Evolutionary conservation across 169 alveolate genomes (phyloP), one percentile per base, ranked within the genome.

Genomic region (Cryptosporidium meleagridis): DNA sequence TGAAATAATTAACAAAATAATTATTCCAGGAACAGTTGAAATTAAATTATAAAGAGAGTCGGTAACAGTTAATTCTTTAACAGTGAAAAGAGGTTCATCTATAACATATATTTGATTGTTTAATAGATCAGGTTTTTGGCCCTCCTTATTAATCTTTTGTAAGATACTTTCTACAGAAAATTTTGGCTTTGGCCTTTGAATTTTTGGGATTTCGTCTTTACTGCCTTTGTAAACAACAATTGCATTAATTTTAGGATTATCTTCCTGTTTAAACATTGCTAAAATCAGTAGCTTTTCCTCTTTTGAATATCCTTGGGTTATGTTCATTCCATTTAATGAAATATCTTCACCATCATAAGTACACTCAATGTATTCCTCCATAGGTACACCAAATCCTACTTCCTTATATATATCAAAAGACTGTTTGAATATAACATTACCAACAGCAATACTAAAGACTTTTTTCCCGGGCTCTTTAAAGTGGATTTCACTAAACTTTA

Each of bases 311-410:
- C 89, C 89, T 16, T 80, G 73, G 7, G 89, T 80, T 3, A 80
- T 29, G 31, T 58, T 70, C 39, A 37, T 48, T 21, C 75, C 89
- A 80, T 80, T 33, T 9, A 80, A 3, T 12, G 75, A 26, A 39
- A 80, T 65, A 6, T 80, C n/a, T 12, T 65, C 67, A 26, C 75
- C 75, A 33, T 80, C 89, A 45, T 4, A 70, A 23, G 4, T 41
- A 44, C 89, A 80, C 70, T 80, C 89, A 26, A 80, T 62, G 70
- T 80, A 80, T 26, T 62, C 89, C 45, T 80, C 89, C 65, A 80
- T 37, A 12, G 89, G 89, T 16, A 65, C 68, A 9, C 75, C 89
- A 67, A 61, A 80, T 65, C 89, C 89, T 23, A 59, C 89, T 65
- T 62, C 75, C 23, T 65, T 80, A 51, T 59, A 80, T 18, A 80